Base-by-base conservation (phyloP, 495 filamentous ascomycete genomes). In the Annulohypoxylon stygium region DNA sequence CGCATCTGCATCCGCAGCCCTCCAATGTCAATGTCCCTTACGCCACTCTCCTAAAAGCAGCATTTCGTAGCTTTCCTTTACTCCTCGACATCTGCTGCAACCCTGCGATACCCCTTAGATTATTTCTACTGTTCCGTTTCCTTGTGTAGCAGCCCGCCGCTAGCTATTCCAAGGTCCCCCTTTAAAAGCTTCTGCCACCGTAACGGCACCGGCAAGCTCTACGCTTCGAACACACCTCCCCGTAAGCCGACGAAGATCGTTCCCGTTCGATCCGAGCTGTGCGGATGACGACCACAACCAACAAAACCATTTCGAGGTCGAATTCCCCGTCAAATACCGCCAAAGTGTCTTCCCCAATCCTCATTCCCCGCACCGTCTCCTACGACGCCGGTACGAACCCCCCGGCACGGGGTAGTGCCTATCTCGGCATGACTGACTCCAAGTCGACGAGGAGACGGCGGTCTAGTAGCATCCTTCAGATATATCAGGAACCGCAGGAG, bases 401-500 rank as follows among this genome's bases (percentile, higher is more conserved):
- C 79, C 85, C 84, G 72, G 81, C 84, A 74, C 80, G 80, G 71
- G 77, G 86, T 81, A 73, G 76, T 73, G 68, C 78, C 65, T 80
- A 82, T 66, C 76, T 75, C 39, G 71, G 68, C 41, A 86, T 85
- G 84, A 78, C 82, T 78, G 80, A 86, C 83, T 80, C 85, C 81
- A 79, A 81, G 86, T 76, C 84, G 78, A 77, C 83, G 79, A 92
- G 90, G 73, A 87, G 94, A 80, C 88, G 95, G 86, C 88, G 95
- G 75, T 97, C 94, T 76, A 97, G 95, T 85, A 97, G 95, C 81
- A 86, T 98, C 80, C 92, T 97, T 81, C 84, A 86, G 78, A 82
- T 88, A 75, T 98, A 98, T 82, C 93, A 94, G 76, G 95, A 98
- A 81, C 95, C 95, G 41, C 87, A 89, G 60, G 95, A 98, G 83